Conservation (phyloP, 2,329 filamentous ascomycete genomes). For the Botrytis cinerea region DNA sequence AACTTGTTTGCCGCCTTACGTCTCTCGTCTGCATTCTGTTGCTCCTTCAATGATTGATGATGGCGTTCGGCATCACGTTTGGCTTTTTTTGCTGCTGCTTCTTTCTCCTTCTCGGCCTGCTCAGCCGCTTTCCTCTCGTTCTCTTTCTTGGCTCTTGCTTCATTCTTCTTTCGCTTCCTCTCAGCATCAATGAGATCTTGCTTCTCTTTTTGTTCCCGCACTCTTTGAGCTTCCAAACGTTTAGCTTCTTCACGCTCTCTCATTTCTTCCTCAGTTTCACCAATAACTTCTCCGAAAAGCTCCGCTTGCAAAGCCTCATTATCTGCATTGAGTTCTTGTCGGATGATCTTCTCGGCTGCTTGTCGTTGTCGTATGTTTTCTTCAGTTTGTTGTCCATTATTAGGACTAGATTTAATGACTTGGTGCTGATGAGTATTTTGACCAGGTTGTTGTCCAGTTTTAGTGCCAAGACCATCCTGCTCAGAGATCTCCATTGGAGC, state of each 20-base stretch:
- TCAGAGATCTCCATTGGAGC: not conserved
- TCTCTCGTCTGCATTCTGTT: slow-evolving; percentile 12
- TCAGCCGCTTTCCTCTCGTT: slow-evolving; percentile 12
- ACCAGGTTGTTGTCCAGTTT: not conserved
- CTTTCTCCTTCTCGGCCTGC: slow-evolving; percentile 24
- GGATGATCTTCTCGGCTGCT: slow-evolving; percentile 30
- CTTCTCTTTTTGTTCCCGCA: not conserved
- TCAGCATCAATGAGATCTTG: not conserved
- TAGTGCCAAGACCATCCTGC: not conserved
- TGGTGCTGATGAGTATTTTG: not conserved
- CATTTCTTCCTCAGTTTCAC: slow-evolving; percentile 26
- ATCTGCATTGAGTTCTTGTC: slow-evolving; percentile 26
- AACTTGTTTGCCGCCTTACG: slow-evolving; percentile 24
- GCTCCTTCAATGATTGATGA: slow-evolving; percentile 11
- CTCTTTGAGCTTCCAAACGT: slow-evolving; percentile 11
- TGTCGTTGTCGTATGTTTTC: slow-evolving; percentile 22
- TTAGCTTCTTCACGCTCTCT: not conserved
- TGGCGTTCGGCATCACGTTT: slow-evolving; percentile 26
- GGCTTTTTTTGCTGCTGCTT: slow-evolving; percentile 19
- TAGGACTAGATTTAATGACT: not conserved
- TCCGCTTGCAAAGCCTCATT: slow-evolving; percentile 25
- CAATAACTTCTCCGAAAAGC: slow-evolving; percentile 33
- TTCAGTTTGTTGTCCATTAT: not conserved
- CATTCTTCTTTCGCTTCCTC: not conserved
- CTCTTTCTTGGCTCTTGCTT: slow-evolving; percentile 23